Base-by-base conservation (phyloP, 345 rosid species). In the Brassica napus region DNA sequence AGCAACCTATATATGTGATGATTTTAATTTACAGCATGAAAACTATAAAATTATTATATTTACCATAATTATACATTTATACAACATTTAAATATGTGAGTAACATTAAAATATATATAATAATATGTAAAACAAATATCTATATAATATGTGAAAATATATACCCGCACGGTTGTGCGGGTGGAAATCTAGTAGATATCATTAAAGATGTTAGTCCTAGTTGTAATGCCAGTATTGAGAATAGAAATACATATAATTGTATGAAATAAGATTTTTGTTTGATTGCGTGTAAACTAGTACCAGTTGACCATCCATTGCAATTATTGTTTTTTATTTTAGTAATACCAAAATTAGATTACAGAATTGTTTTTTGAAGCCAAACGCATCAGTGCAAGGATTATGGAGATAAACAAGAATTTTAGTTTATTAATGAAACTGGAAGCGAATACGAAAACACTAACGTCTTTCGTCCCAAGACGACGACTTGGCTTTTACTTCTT, bases 291-390 rank as follows among this genome's bases (percentile, higher is more conserved):
- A 78, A 37, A 39, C 81, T 71, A 72, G 14, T 7, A 72, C 44
- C 28, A 65, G 68, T 78, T 78, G 82, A 78, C 73, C 73, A 57
- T 30, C 10, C 14, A 65, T 57, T 16, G 52, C 66, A 78, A 42
- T 72, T 42, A 58, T 78, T 57, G 54, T n/a, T 58, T 66, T 54
- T 18, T 2, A 58, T 10, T 5, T 30, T 61, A 16, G 35, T 61
- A 74, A 69, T 35, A 23, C 15, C 18, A 77, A 31, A n/a, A 54
- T 5, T 30, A 26, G 15, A 54, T 54, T 30, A 35, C 23, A 61
- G 10, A 24, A 49, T 47, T 77, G 24, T 14, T n/a, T 6, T 44
- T 7, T 47, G 16, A 49, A 49, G 18, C 16, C 6, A 62, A n/a
- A 4, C 49, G 31, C n/a, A 70, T 63, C 62, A 77, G 80, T 34